Percentiles rank a stretch among this genome's conserved stretches.
These are phyloP conservation scores for Trametes meyenii DNA, from an alignment of 768 basidiomycete species.

Conservation along the genomic window DNA sequence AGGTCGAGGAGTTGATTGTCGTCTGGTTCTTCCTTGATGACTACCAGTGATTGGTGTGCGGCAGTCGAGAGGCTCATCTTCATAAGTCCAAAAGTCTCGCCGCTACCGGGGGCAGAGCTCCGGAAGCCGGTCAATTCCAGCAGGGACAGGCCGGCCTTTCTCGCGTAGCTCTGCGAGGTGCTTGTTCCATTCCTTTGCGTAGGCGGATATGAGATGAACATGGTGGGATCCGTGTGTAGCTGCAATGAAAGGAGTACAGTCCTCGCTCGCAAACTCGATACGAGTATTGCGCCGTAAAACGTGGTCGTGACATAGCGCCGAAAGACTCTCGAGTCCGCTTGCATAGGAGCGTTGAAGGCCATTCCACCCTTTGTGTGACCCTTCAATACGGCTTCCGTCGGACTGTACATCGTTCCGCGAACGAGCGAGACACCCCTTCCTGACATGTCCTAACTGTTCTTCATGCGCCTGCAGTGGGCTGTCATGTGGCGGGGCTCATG, in stretches of 20 bases:
- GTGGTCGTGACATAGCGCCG: constrained; percentile 26
- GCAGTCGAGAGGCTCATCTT: neutral
- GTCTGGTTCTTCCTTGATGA: neutral
- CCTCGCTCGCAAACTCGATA: neutral
- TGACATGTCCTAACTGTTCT: constrained; percentile 34
- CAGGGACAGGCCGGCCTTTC: neutral
- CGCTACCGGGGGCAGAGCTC: constrained; percentile 2
- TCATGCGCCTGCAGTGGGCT: constrained; percentile 33
- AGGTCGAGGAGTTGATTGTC: neutral
- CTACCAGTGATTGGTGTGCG: neutral
- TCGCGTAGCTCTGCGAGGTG: neutral
- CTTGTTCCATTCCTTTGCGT: constrained; percentile 24
- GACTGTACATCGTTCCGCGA: constrained; percentile 26
- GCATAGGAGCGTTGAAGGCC: constrained; percentile 25
- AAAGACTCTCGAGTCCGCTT: constrained; percentile 29
- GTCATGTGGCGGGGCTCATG: no score
- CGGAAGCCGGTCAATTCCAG: neutral
- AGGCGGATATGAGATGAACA: constrained; percentile 25
- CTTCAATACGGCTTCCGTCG: constrained; percentile 36
- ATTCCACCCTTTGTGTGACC: constrained; percentile 36
- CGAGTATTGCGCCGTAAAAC: constrained; percentile 29
- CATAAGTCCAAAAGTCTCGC: constrained; percentile 21
- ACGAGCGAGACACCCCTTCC: constrained; percentile 32
- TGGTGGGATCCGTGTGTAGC: constrained; percentile 33
- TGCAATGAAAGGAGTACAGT: constrained; percentile 8